These are phyloP conservation scores for Penicillium rolfsii DNA, from an alignment of 2,329 filamentous ascomycete species.

Conservation along the genomic window DNA sequence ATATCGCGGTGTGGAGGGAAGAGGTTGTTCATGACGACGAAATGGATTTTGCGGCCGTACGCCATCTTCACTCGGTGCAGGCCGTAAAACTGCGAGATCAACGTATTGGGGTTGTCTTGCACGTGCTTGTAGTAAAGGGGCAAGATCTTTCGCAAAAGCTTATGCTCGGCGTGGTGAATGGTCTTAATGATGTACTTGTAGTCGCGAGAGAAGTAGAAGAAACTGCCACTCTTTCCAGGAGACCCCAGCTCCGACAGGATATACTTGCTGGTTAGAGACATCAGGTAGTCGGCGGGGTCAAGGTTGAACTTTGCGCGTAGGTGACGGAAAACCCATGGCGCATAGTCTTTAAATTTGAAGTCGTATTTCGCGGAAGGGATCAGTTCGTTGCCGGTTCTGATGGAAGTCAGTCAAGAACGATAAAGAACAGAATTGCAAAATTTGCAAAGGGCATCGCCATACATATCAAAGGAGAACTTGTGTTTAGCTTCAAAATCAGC, in stretches of 20 bases:
- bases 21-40: slow-evolving; percentile 99
- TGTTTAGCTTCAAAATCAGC: slow-evolving; percentile 92
- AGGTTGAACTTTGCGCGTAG: slow-evolving; percentile 84
- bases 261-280: slow-evolving; percentile 98
- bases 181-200: slow-evolving; percentile 99
- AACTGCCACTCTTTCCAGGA: slow-evolving; percentile 96
- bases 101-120: slow-evolving; percentile 88
- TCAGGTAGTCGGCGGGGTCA: slow-evolving; percentile 95
- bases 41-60: slow-evolving; percentile 97
- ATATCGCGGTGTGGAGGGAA: slow-evolving; percentile 98
- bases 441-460: slow-evolving; percentile 42
- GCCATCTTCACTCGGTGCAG: slow-evolving; percentile 97
- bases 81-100: slow-evolving; percentile 97
- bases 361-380: slow-evolving; percentile 98
- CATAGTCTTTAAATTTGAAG: slow-evolving; percentile 99
- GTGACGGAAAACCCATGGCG: slow-evolving; percentile 98
- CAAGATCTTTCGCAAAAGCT: slow-evolving; percentile 53
- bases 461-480: slow-evolving; percentile 99
- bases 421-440: background rate
- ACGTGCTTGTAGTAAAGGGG: slow-evolving; percentile 95
- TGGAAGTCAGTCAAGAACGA: slow-evolving; percentile 38
- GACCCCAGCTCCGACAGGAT: slow-evolving; percentile 96
- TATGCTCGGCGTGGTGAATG: slow-evolving; percentile 85
- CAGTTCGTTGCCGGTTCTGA: slow-evolving; percentile 89
- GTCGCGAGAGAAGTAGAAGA: slow-evolving; percentile 99